Conservation (phyloP, 192 early-diverging fungal genomes). For the Backusella macrospora region DNA sequence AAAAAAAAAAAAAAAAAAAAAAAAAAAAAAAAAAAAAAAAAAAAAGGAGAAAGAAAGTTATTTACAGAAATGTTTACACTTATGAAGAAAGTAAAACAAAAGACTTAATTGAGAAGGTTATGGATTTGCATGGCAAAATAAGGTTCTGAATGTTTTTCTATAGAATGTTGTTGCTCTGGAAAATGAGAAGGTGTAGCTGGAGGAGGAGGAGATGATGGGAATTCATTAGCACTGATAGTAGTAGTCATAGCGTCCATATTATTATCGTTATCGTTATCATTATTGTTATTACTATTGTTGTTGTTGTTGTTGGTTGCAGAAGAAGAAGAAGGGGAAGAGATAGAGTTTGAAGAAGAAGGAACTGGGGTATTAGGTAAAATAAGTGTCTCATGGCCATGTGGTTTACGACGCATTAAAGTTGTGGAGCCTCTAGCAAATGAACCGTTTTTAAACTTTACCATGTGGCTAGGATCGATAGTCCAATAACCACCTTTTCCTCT, state of each 20-base stretch:
- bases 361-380: neutral
- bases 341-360: neutral
- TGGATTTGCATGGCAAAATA: constrained; percentile 30
- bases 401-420: constrained; percentile 23
- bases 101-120: constrained; percentile 28
- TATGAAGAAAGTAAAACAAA: constrained; percentile 6
- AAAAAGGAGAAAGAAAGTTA: neutral
- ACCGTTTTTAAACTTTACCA: constrained; percentile 42
- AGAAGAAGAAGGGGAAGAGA: neutral
- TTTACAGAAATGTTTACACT: too few relatives aligned
- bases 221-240: too few relatives aligned
- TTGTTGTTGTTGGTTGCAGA: too few relatives aligned
- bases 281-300: too few relatives aligned
- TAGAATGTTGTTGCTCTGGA: neutral
- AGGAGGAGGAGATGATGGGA: too few relatives aligned
- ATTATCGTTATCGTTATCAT: too few relatives aligned
- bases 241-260: neutral
- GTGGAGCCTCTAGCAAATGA: constrained; percentile 41
- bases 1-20: constrained; percentile 10
- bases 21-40: constrained; percentile 8
- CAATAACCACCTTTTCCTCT: constrained; percentile 73
- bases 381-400: neutral
- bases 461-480: constrained; percentile 52
- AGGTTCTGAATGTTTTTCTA: neutral
- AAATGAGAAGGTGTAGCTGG: too few relatives aligned